Percentiles rank a stretch among this genome's conserved stretches.
Evolutionary conservation across 768 basidiomycete genomes (phyloP).

Genomic region (Panaeolus cyanescens): DNA sequence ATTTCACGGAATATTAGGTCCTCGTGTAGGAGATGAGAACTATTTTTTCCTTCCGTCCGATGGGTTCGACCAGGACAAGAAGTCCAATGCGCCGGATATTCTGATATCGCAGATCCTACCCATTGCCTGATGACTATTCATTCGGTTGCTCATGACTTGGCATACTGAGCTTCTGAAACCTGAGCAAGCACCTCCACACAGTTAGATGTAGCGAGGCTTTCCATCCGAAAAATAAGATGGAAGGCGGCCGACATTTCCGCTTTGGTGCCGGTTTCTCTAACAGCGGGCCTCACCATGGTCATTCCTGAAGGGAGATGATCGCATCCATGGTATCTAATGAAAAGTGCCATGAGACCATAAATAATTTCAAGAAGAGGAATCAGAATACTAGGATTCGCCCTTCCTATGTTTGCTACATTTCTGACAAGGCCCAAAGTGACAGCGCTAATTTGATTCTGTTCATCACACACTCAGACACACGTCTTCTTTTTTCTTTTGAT

Average conservation of each 20-base stretch:
- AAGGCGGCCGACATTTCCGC: neutral
- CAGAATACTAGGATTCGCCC: neutral
- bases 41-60: neutral
- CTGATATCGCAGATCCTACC: neutral
- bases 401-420: neutral
- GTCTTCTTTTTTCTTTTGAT: neutral
- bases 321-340: neutral
- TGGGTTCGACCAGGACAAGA: neutral
- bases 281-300: neutral
- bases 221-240: neutral
- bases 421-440: neutral
- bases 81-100: neutral
- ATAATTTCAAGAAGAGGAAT: neutral
- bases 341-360: neutral
- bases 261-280: neutral
- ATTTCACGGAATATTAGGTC: neutral
- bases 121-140: neutral
- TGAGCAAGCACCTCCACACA: neutral
- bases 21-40: neutral
- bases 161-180: neutral
- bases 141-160: neutral
- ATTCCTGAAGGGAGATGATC: neutral
- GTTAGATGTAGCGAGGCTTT: neutral
- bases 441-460: conserved; percentile 2
- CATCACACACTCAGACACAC: neutral